Evolutionary conservation across 164 flowering plant genomes (phyloP).

Genomic region (Annona cherimola): DNA sequence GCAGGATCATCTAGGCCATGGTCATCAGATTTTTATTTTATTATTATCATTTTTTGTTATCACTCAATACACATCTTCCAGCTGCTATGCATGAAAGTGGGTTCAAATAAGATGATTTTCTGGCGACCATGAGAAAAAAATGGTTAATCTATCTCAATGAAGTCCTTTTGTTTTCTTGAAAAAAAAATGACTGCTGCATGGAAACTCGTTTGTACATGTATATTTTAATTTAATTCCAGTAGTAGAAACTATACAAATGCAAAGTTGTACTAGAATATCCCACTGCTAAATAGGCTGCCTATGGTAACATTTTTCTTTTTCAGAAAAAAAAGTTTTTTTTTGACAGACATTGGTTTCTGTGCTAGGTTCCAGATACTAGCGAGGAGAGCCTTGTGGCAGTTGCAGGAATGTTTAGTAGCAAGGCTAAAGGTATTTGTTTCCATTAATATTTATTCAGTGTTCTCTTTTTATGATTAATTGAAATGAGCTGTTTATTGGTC

Average conservation of each 20-base stretch:
- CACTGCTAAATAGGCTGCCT: not conserved
- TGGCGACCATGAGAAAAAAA: not conserved
- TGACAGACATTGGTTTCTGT: constrained; percentile 5
- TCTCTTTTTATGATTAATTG: not conserved
- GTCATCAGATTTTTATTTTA: too few relatives aligned
- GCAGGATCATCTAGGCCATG: too few relatives aligned
- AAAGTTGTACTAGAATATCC: not conserved
- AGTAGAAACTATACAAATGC: not conserved
- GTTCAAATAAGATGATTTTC: not conserved
- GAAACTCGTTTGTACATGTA: not conserved
- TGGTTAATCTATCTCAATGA: not conserved
- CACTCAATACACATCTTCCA: not conserved
- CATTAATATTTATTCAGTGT: not conserved
- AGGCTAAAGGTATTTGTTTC: constrained; percentile 76
- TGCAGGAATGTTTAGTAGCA: constrained; percentile 99
- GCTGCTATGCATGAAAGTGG: not conserved
- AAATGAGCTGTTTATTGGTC: too few relatives aligned
- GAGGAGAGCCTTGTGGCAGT: constrained; percentile 98
- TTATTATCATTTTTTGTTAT: too few relatives aligned
- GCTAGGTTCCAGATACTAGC: constrained; percentile 80
- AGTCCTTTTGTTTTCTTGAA: not conserved
- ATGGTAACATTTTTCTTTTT: not conserved
- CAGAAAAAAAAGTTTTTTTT: not conserved
- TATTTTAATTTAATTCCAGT: not conserved
- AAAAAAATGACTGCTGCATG: not conserved